phyloP scores from a whole-genome alignment of 768 basidiomycete species.

The Lactarius akahatsu region DNA sequence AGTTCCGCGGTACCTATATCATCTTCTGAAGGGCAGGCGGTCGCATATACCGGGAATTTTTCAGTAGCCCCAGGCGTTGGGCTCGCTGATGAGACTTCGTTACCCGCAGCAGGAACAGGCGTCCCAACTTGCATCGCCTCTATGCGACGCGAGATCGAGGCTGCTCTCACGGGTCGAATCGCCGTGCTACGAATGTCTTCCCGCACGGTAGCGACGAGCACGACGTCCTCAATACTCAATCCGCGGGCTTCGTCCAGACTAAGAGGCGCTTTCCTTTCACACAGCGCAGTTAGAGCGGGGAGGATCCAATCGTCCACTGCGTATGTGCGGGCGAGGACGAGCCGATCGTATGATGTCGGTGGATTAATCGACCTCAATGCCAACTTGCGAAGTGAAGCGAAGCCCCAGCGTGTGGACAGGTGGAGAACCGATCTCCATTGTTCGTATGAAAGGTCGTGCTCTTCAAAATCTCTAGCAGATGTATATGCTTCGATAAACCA shows the following conservation, averaged over 20 bases:
- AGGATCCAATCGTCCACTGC: constrained; percentile 15
- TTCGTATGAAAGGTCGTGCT: constrained; percentile 20
- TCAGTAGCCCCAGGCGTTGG: neutral
- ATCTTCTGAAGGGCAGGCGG: neutral
- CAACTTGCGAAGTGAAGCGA: constrained; percentile 31
- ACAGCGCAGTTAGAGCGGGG: constrained; percentile 16
- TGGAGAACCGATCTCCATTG: constrained; percentile 33
- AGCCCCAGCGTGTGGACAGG: constrained; percentile 35
- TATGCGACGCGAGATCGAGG: neutral
- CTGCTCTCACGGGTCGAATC: neutral
- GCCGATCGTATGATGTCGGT: constrained; percentile 10
- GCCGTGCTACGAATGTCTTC: constrained; percentile 1
- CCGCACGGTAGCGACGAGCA: constrained; percentile 16
- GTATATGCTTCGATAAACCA: neutral
- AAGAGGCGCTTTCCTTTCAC: constrained; percentile 13
- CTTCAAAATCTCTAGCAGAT: constrained; percentile 12
- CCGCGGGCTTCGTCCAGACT: constrained; percentile 13
- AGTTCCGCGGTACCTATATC: neutral
- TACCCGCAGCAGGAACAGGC: neutral
- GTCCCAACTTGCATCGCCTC: neutral
- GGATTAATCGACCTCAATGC: constrained; percentile 7
- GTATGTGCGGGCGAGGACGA: constrained; percentile 14
- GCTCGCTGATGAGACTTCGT: neutral
- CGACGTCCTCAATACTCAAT: constrained; percentile 20
- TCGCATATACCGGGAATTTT: neutral